Percentiles rank a stretch among this genome's conserved stretches.
phyloP scores from a whole-genome alignment of 306 rosid species.

The Fragaria nilgerrensis region DNA sequence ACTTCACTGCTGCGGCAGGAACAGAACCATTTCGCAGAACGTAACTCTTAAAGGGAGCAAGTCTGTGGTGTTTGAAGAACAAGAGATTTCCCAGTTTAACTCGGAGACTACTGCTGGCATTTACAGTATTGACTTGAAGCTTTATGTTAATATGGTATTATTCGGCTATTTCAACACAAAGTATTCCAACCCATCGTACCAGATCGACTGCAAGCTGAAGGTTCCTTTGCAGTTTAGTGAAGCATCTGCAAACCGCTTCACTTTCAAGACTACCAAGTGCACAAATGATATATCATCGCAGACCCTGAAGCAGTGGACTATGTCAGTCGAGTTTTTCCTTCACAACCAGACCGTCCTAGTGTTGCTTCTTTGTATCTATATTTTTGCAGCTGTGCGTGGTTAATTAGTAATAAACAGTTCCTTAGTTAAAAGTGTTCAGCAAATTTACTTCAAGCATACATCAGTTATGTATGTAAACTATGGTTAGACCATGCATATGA shows the following conservation, averaged over 20 bases:
- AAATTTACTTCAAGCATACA: background rate
- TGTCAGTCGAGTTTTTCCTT: background rate
- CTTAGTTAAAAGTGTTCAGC: background rate
- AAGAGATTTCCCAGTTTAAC: background rate
- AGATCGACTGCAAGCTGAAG: constrained; percentile 7
- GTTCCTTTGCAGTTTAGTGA: background rate
- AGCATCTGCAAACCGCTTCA: background rate
- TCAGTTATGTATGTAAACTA: background rate
- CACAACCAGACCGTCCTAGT: background rate
- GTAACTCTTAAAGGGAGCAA: constrained; percentile 19
- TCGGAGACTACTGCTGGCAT: constrained; percentile 10
- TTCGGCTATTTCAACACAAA: background rate
- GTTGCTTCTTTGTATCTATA: background rate
- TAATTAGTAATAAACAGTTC: background rate
- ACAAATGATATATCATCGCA: background rate
- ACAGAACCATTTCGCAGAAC: constrained; percentile 22
- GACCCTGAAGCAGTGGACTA: background rate
- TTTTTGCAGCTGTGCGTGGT: background rate
- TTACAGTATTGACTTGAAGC: constrained; percentile 11
- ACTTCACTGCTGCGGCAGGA: constrained; percentile 53
- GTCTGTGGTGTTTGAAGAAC: background rate
- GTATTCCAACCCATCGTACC: background rate
- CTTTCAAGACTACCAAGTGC: constrained; percentile 7
- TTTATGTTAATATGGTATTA: background rate
- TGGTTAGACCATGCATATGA: background rate